Evolutionary conservation across 176 grass and related monocot genomes (phyloP).

Genomic region (Bothriochloa decipiens): DNA sequence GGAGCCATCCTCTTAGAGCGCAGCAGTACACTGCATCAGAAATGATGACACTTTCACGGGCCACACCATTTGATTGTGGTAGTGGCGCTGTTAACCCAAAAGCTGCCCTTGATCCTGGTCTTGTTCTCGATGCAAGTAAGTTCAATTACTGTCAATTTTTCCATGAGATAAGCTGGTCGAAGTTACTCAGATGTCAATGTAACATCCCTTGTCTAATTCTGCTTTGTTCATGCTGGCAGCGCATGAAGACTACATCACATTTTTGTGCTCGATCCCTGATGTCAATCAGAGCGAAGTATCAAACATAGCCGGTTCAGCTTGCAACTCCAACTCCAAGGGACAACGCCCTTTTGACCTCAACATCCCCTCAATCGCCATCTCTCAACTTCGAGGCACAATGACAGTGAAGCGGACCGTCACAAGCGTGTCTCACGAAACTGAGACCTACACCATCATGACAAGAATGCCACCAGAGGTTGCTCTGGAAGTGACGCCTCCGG

Average conservation of each 20-base stretch:
- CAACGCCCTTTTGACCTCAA: conserved; percentile 75
- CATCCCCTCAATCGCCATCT: conserved; percentile 77
- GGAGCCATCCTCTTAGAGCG: conserved; percentile 75
- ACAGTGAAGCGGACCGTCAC: conserved; percentile 71
- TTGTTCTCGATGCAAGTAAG: conserved; percentile 96
- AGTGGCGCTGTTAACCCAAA: conserved; percentile 91
- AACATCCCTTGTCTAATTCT: not conserved
- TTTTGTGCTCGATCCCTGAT: conserved; percentile 79
- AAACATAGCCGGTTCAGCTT: conserved; percentile 68
- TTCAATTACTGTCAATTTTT: not conserved
- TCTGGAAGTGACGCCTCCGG: conserved; percentile 64
- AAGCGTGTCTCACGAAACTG: conserved; percentile 54
- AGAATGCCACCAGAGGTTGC: conserved; percentile 73
- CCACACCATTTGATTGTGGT: conserved; percentile 97
- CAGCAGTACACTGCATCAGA: conserved; percentile 80
- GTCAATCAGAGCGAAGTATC: conserved; percentile 63
- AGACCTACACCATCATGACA: conserved; percentile 80
- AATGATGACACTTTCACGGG: conserved; percentile 69
- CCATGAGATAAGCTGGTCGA: not conserved
- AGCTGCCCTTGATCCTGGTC: conserved; percentile 88
- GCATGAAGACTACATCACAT: conserved; percentile 84
- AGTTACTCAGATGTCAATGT: not conserved
- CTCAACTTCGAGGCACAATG: conserved; percentile 70
- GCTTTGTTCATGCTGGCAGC: conserved; percentile 53
- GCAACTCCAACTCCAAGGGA: conserved; percentile 48